Conservation (phyloP, 257 asterid species). For the Catharanthus roseus region DNA sequence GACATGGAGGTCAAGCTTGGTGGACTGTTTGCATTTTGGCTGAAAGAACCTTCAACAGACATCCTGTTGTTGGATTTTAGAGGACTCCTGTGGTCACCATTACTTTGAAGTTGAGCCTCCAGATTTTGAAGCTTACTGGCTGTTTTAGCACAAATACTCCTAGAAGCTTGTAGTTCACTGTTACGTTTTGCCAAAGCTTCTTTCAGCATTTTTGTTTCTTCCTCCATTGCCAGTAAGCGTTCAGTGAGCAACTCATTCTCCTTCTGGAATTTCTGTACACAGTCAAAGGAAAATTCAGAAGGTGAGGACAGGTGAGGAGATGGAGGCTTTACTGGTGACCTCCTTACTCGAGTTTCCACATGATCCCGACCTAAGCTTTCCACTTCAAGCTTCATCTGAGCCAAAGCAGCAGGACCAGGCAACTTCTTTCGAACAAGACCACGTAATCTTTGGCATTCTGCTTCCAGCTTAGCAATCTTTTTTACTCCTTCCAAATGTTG, state of each 20-base stretch:
- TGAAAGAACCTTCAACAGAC: constrained; percentile 33
- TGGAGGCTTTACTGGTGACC: constrained; percentile 76
- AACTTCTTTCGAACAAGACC: constrained; percentile 90
- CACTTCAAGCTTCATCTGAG: constrained; percentile 97
- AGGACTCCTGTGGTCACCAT: constrained; percentile 49
- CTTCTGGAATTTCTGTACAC: constrained; percentile 53
- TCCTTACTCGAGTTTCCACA: constrained; percentile 69
- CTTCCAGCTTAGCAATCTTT: constrained; percentile 90
- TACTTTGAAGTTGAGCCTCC: constrained; percentile 60
- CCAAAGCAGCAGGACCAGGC: constrained; percentile 97
- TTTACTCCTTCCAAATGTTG: constrained; percentile 91
- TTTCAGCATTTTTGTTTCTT: constrained; percentile 89
- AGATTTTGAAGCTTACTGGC: constrained; percentile 70
- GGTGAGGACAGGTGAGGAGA: constrained; percentile 46
- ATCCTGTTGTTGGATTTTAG: constrained; percentile 29
- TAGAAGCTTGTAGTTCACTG: constrained; percentile 71
- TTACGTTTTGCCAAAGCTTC: constrained; percentile 91
- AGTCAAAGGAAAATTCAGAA: constrained; percentile 62
- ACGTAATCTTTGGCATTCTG: constrained; percentile 92
- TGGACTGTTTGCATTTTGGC: constrained; percentile 41
- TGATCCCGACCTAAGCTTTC: constrained; percentile 73
- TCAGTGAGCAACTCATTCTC: constrained; percentile 77
- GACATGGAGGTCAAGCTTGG: constrained; percentile 68
- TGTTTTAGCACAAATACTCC: constrained; percentile 71
- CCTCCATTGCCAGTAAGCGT: constrained; percentile 78